Conservation (phyloP, 345 rosid species). For the Eucalyptus paniculata region DNA sequence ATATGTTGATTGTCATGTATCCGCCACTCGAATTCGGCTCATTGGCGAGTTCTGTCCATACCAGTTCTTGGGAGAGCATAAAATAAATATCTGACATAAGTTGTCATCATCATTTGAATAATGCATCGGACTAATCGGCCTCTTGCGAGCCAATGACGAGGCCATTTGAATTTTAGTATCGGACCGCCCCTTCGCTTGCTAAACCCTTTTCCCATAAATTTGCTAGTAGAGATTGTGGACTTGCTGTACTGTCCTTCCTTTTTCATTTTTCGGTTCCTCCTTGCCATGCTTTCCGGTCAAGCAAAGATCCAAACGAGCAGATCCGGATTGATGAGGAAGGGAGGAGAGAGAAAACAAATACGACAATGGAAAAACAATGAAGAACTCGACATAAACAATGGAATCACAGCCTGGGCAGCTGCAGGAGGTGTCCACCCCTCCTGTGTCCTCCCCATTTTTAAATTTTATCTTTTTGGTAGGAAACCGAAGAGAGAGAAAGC, state of each 20-base stretch:
- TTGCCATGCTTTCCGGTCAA: neutral
- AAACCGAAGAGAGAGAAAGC: neutral
- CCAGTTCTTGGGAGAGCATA: neutral
- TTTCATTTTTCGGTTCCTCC: neutral
- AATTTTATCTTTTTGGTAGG: neutral
- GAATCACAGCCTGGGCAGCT: neutral
- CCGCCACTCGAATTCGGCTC: neutral
- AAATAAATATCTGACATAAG: neutral
- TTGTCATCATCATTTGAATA: neutral
- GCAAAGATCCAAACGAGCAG: neutral
- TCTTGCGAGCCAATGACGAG: neutral
- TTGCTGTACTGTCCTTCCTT: neutral
- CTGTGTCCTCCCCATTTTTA: neutral
- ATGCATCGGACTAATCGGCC: neutral
- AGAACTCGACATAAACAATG: neutral
- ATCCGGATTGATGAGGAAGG: neutral
- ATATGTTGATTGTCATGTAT: neutral
- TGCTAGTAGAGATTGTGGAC: neutral
- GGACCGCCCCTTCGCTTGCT: neutral
- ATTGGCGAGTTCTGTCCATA: neutral
- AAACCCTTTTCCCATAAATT: neutral
- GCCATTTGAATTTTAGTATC: neutral
- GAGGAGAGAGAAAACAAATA: neutral
- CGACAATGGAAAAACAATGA: neutral
- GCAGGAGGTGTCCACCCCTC: neutral